These are phyloP conservation scores for Pleurotus platypus DNA, from an alignment of 768 basidiomycete genomes.

Conservation along the genomic window DNA sequence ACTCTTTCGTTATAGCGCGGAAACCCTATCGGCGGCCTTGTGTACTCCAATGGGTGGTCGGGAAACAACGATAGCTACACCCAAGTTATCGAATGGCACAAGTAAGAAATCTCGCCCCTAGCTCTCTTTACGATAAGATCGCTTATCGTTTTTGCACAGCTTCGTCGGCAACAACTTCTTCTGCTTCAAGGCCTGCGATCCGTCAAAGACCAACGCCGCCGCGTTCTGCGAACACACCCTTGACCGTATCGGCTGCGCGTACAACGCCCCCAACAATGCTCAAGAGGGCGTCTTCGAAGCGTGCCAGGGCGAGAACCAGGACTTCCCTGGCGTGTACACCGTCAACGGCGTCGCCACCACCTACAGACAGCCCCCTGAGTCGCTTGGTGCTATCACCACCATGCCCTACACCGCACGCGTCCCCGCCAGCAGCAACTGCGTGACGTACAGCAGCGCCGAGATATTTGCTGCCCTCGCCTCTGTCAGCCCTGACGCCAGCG, in stretches of 20 bases:
- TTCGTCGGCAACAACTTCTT: conserved; percentile 53
- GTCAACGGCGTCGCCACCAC: conserved; percentile 11
- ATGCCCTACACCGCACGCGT: conserved; percentile 14
- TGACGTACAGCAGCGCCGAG: conserved; percentile 8
- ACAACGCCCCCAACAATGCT: conserved; percentile 57
- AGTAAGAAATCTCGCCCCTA: conserved; percentile 29
- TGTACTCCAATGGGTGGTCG: conserved; percentile 56
- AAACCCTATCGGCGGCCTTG: conserved; percentile 57
- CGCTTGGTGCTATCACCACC: conserved; percentile 6
- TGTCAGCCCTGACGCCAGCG: not conserved
- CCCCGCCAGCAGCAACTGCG: conserved; percentile 13
- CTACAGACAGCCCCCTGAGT: conserved; percentile 13
- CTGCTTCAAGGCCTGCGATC: conserved; percentile 63
- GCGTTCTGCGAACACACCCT: conserved; percentile 57
- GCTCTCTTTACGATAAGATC: not conserved
- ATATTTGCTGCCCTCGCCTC: conserved; percentile 4
- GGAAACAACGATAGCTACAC: conserved; percentile 15
- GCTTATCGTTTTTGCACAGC: conserved; percentile 21
- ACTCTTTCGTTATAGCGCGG: conserved; percentile 15
- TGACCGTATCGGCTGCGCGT: conserved; percentile 58
- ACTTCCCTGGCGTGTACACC: conserved; percentile 36
- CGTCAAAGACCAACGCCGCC: conserved; percentile 34
- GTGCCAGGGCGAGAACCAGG: conserved; percentile 51
- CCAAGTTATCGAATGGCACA: conserved; percentile 60
- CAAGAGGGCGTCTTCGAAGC: conserved; percentile 45